Percentiles rank a stretch among this genome's conserved stretches.
phyloP scores from a whole-genome alignment of 1,139 yeast species.

The Chernovozyma aurita region DNA sequence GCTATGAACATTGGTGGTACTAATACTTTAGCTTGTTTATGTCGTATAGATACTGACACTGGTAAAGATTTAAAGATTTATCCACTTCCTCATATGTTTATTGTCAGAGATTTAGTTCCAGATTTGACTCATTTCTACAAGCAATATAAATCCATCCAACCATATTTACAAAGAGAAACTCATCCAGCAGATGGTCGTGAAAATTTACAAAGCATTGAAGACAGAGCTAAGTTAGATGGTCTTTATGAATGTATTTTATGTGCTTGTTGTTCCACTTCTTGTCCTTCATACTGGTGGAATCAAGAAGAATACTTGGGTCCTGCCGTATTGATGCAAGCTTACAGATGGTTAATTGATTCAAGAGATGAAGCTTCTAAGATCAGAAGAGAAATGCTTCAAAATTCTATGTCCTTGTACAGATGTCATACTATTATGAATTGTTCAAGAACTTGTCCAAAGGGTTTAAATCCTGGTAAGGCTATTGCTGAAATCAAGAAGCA shows the following conservation, averaged over 20 bases:
- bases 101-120: constrained; percentile 95
- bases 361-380: constrained; percentile 84
- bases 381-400: constrained; percentile 89
- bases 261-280: constrained; percentile 98
- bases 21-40: constrained; percentile 93
- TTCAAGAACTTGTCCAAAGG: constrained; percentile 97
- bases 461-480: constrained; percentile 96
- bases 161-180: constrained; percentile 82
- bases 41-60: constrained; percentile 82
- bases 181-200: constrained; percentile 90
- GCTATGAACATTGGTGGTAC: constrained; percentile 99
- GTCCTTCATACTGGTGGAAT: constrained; percentile 99
- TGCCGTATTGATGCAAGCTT: constrained; percentile 98
- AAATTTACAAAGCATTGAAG: constrained; percentile 85
- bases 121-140: constrained; percentile 96
- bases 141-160: constrained; percentile 97
- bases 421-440: constrained; percentile 99
- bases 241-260: constrained; percentile 96
- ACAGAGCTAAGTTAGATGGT: constrained; percentile 95
- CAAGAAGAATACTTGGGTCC: constrained; percentile 98
- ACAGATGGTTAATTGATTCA: constrained; percentile 97
- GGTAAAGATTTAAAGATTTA: constrained; percentile 79
- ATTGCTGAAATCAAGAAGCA: constrained; percentile 96
- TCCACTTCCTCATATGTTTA: constrained; percentile 98
- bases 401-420: constrained; percentile 96